Base-by-base conservation (phyloP, 805 yeast genomes). In the Starmera quercuum region DNA sequence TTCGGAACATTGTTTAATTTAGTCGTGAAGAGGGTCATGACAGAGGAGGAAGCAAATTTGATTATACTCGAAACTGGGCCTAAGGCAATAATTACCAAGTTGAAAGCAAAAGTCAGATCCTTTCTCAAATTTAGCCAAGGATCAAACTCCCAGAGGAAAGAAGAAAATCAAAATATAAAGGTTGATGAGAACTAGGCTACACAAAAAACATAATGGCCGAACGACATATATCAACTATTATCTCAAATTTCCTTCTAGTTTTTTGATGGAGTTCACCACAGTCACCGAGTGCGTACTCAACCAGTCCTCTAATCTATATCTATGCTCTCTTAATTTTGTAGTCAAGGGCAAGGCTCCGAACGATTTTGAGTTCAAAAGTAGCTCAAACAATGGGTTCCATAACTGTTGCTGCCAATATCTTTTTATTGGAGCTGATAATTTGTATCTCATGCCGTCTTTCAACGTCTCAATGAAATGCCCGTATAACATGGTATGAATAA, bases 1-100 rank as follows among this genome's bases (percentile, higher is more conserved):
- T 90, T 88, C 61, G 97, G 97, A 7, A 75, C 90, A 0, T 51
- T 88, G 2, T 87, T 78, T 62, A 88, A 90, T 49, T 61, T 87
- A 34, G 52, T 92, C 29, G 76, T 79, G 7, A 84, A 87, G 49
- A 68, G 75, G 47, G 72, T 83, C 9, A 78, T 87, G 0, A 74
- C 90, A 0, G 86, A 81, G 42, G 84, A 78, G 38, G 88, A 83
- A 36, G 44, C 50, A 6, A 53, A 47, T 9, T 34, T 47, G 11
- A 29, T 47, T 4, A 29, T 39, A 4, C 42, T 39, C 11, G 38
- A 41, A 12, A 30, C 35, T 16, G 45, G 54, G n/a, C n/a, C n/a
- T n/a, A n/a, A n/a, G n/a, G n/a, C n/a, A n/a, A n/a, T n/a, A n/a
- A n/a, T n/a, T n/a, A n/a, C n/a, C n/a, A n/a, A n/a, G n/a, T n/a